phyloP scores from a whole-genome alignment of 2,329 filamentous ascomycete genomes.

The Lecanosticta acicola region DNA sequence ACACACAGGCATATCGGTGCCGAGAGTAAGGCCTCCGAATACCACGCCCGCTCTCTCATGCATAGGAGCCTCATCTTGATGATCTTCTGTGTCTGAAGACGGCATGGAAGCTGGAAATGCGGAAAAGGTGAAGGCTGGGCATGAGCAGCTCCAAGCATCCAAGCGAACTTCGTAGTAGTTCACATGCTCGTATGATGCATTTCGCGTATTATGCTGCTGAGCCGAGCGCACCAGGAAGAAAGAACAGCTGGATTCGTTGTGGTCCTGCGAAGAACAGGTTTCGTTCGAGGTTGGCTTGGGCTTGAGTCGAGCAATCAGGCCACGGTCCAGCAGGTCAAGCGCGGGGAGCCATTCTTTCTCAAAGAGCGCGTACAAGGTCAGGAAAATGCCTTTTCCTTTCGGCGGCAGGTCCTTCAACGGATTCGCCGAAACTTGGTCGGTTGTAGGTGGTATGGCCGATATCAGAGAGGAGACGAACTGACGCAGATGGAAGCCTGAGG shows the following conservation, averaged over 20 bases:
- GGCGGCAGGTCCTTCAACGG: slow-evolving; percentile 34
- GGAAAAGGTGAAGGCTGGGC: slow-evolving; percentile 73
- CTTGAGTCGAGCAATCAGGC: slow-evolving; percentile 56
- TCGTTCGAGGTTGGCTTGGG: background rate
- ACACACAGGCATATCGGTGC: slow-evolving; percentile 54
- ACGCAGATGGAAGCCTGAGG: slow-evolving; percentile 5
- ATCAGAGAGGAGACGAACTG: slow-evolving; percentile 27
- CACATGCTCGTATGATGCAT: slow-evolving; percentile 23
- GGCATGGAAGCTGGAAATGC: slow-evolving; percentile 49
- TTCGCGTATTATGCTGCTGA: slow-evolving; percentile 30
- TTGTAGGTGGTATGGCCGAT: slow-evolving; percentile 23
- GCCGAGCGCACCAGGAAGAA: slow-evolving; percentile 61
- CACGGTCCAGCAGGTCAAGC: slow-evolving; percentile 77
- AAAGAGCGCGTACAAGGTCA: slow-evolving; percentile 80
- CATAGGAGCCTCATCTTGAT: background rate
- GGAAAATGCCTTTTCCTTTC: slow-evolving; percentile 47
- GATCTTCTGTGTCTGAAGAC: background rate
- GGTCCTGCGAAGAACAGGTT: too few species aligned
- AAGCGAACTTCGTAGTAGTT: slow-evolving; percentile 73
- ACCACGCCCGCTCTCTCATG: slow-evolving; percentile 6
- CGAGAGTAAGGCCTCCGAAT: slow-evolving; percentile 48
- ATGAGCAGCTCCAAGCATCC: slow-evolving; percentile 79
- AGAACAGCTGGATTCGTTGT: slow-evolving; percentile 9
- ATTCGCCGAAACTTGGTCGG: slow-evolving; percentile 33
- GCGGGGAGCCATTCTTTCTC: slow-evolving; percentile 76